Base-by-base conservation (phyloP, 1,284 basidiomycete species). In the Uromyces viciae-fabae region DNA sequence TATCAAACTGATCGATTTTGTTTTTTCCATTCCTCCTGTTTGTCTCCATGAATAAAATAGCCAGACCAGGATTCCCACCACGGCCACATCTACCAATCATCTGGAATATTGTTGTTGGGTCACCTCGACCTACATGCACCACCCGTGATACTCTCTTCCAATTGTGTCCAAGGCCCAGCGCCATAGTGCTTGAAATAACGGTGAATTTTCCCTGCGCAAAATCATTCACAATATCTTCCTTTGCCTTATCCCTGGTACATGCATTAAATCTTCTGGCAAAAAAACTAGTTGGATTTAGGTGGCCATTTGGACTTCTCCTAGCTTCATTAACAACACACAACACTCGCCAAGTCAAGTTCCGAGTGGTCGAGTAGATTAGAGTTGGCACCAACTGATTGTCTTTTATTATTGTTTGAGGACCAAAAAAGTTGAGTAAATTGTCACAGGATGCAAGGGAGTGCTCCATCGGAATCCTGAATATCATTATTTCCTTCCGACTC, bases 61-160 rank as follows among this genome's bases (percentile, higher is more conserved):
- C 73, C 3, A 75, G 19, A 15, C 54, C 56, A 4, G 40, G 54
- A 43, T 43, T 75, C 22, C 15, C 36, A 28, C 68, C 64, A 17
- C 69, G 52, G n/a, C 56, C 73, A 42, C 54, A 58, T 8, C 56
- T 58, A 33, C 73, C 73, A 40, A 60, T 17, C 73, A 75, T 75
- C 73, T 75, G 73, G 15, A n/a, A 40, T 11, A 74, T 74, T 58
- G 72, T 33, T 42, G 54, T 38, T n/a, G 72, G 72, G 42, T 74
- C 72, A 36, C 52, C 56, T 40, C 52, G 52, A 19, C 72, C 52
- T 17, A 74, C 36, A 11, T 56, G 52, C 17, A 74, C 72, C 8
- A 74, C 72, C 54, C 52, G 58, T 28, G 14, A 3, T n/a, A 69
- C 66, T 1, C 66, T 9, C 36, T 43, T 69, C 73, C 54, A 60